A percentile compares a stretch with the other conserved stretches of the same genome.
phyloP scores from a whole-genome alignment of 2,329 filamentous ascomycete species.

The Talaromyces marneffei region DNA sequence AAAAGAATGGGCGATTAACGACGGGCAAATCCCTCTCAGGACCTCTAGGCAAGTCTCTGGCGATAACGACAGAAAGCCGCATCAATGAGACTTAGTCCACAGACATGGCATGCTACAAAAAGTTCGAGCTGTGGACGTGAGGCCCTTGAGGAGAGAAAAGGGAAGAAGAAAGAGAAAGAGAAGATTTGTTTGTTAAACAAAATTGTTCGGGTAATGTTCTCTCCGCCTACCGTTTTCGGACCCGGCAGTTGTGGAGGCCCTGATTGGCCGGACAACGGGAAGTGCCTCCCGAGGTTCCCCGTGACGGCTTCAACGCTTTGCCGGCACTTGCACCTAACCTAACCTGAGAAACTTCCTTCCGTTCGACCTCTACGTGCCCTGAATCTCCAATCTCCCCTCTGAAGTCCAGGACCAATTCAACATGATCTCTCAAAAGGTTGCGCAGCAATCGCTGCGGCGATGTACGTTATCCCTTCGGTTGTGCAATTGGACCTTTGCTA shows the following conservation, averaged over 20 bases:
- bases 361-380: not conserved
- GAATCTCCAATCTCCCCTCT: not conserved
- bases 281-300: constrained; percentile 30
- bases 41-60: constrained; percentile 27
- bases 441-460: constrained; percentile 45
- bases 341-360: not conserved
- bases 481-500: not conserved
- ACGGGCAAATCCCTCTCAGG: constrained; percentile 41
- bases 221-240: constrained; percentile 23
- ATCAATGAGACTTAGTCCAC: constrained; percentile 30
- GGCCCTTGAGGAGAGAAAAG: constrained; percentile 25
- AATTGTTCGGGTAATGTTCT: constrained; percentile 25
- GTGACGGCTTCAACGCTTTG: constrained; percentile 30
- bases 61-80: constrained; percentile 43
- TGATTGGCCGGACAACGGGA: constrained; percentile 30
- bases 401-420: constrained; percentile 20
- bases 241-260: constrained; percentile 25
- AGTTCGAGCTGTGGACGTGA: constrained; percentile 16
- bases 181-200: not conserved
- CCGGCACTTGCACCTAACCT: not conserved
- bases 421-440: constrained; percentile 46
- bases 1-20: constrained; percentile 47
- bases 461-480: constrained; percentile 33
- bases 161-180: not conserved
- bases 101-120: constrained; percentile 14